Evolutionary conservation across 2,329 filamentous ascomycete species (phyloP), one percentile per base, ranked within the genome.

Genomic region (Cryphonectria japonica): DNA sequence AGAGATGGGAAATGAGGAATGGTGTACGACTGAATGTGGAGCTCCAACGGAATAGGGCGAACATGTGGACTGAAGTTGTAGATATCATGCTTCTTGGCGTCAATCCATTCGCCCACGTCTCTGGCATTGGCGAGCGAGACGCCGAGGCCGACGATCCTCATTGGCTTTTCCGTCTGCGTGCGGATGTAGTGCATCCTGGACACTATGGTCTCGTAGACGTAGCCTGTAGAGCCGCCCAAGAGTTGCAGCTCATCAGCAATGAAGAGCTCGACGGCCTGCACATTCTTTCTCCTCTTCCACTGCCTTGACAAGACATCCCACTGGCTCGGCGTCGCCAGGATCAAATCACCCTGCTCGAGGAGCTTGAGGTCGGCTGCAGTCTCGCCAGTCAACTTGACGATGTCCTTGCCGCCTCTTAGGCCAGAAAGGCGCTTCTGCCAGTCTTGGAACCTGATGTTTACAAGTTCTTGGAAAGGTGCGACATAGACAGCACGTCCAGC

Each of bases 31-130:
- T 99, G 96, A 64, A 99, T 92, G 79, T 98, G 94, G 70, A 99
- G 88, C 80, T 98, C 95, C 43, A 99, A 84, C 32, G 95, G 95
- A 26, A 98, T 90, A 1, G 94, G 92, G 70, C 97, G 91, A 73
- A 95, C 91, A 77, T 95, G 92, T 2, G 96, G 96, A 76, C 94
- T 97, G 84, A 99, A 99, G 83, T 99, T 99, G 86, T 95, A 99
- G 74, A 97, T 97, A 65, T 96, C 97, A 79, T 99, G 96, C 84
- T 98, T 98, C 80, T 91, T 97, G 9, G 95, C 96, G 75, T 97
- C 96, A 75, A 99, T 94, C 96, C 96, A 99, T 82, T 98, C 96
- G 67, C 95, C 95, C 76, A 99, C 89, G 77, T 99, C 96, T 71
- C 94, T 89, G 66, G 95, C 95, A 79, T 98, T 98, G 6, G 96